Base-by-base conservation (phyloP, 768 basidiomycete genomes). In the Termitomyces eurrhizus region DNA sequence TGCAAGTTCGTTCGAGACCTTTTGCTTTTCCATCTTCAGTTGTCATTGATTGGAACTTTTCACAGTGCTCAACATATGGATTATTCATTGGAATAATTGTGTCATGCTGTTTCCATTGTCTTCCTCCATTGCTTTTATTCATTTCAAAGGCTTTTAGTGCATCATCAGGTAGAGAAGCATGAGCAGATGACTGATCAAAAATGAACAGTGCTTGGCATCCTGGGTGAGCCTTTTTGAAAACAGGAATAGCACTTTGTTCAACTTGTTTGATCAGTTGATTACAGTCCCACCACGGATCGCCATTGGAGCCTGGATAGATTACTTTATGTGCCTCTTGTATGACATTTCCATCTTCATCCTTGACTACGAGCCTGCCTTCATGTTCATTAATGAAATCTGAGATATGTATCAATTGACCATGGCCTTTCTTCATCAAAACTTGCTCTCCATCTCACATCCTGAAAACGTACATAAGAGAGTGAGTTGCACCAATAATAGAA, bases 41-140 rank as follows among this genome's bases (percentile, higher is more conserved):
- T 2, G 68, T 76, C 78, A 81, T 80, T 53, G 67, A 70, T 56
- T 80, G 78, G 0, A 59, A 5, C 33, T 69, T 63, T 4, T 76
- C 75, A 6, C 66, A 48, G 21, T 67, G 63, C 14, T 49, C 44
- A 3, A 56, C 18, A 37, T 21, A 26, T 29, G 74, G 70, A 36
- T 75, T 73, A 12, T 61, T 59, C 32, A 60, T 24, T 16, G 73
- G 73, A 52, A 75, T 74, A 13, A 71, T 53, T 14, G 70, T 73
- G 44, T 67, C 64, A 12, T 57, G 50, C 60, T 71, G 69, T 29
- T 54, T 60, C 8, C 64, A 57, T 53, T 73, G 72, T 44, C 72
- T 72, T 29, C 73, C 70, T 12, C 73, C 68, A 55, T 70, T 57
- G 0, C 36, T 57, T 50, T 68, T 67, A 53, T 75, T 74, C 74